Evolutionary conservation across 768 basidiomycete genomes (phyloP), one percentile per base, ranked within the genome.

Genomic region (Russula compacta): DNA sequence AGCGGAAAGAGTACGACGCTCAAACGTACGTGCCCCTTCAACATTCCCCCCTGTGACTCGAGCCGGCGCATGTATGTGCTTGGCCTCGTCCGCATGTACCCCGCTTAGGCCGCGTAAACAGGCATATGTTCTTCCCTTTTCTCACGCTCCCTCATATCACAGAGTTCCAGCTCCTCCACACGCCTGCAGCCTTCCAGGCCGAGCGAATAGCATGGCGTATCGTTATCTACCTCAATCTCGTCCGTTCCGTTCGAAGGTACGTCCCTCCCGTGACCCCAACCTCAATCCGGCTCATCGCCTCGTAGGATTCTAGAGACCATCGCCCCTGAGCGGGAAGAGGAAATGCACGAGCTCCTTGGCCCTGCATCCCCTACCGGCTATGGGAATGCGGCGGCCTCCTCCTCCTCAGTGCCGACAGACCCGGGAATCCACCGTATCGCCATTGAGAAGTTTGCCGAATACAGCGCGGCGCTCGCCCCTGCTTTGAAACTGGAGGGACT

Each of bases 1-100:
- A 90, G 87, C 68, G 90, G 89, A 43, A 92, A 92, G 78, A 89
- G 87, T 70, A 92, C 90, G 9, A 89, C 89, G 8, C 78, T 92
- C 67, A 91, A 91, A 76, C 89, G 89, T 91, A 78, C 82, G 89
- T 84, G 2, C n/a, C 24, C 39, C 21, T 42, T 58, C 32, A 40
- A 12, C 7, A n/a, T 35, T 42, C 17, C 14, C 29, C 8, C 15
- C 21, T 15, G 29, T 51, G n/a, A 10, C 33, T 4, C 48, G 3
- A 21, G 39, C 29, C 32, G 7, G 47, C 19, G 21, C 32, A n/a
- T 10, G 15, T n/a, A 11, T 36, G 38, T 24, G 17, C 29, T 32
- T 49, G 51, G 33, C 36, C 12, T 12, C 17, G 50, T 8, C 19
- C 24, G 10, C n/a, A 2, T 50, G 10, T 21, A 40, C 33, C 33